A percentile compares a stretch with the other conserved stretches of the same genome.
phyloP scores from a whole-genome alignment of 2,329 filamentous ascomycete genomes.

The Beauveria caledonica region DNA sequence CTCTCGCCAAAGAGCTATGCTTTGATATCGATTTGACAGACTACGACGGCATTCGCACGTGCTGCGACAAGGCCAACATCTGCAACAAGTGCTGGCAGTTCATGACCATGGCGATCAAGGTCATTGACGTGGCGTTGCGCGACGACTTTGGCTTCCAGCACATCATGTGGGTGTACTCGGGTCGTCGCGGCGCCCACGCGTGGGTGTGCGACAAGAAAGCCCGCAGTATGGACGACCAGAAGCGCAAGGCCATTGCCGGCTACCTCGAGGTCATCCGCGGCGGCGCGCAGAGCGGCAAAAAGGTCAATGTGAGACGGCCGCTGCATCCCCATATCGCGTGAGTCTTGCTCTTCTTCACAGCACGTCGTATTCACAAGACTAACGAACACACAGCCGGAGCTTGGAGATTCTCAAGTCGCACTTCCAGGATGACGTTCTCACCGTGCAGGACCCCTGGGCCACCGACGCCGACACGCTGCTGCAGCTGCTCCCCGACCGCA shows the following conservation, averaged over 20 bases:
- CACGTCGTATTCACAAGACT: background rate
- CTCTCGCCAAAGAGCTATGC: constrained; percentile 85
- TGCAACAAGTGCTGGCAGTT: constrained; percentile 94
- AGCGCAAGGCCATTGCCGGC: constrained; percentile 73
- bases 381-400: constrained; percentile 52
- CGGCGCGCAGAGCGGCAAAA: constrained; percentile 77
- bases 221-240: constrained; percentile 75
- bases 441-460: constrained; percentile 79
- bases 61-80: constrained; percentile 88
- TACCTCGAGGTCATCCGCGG: constrained; percentile 90
- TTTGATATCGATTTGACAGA: constrained; percentile 99
- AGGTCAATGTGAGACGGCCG: constrained; percentile 74
- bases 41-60: constrained; percentile 94
- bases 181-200: constrained; percentile 90
- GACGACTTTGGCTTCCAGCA: constrained; percentile 97
- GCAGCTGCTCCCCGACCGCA: constrained; percentile 72
- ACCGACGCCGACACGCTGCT: constrained; percentile 66
- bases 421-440: constrained; percentile 76
- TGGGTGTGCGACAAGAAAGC: constrained; percentile 95
- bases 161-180: constrained; percentile 98
- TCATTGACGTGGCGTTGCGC: constrained; percentile 75
- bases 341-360: constrained; percentile 19
- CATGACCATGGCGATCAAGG: constrained; percentile 95
- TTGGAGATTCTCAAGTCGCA: constrained; percentile 75
- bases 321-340: constrained; percentile 81